A percentile compares a stretch with the other conserved stretches of the same genome.
Evolutionary conservation across 257 asterid genomes (phyloP).

Genomic region (Plectranthus barbatus): DNA sequence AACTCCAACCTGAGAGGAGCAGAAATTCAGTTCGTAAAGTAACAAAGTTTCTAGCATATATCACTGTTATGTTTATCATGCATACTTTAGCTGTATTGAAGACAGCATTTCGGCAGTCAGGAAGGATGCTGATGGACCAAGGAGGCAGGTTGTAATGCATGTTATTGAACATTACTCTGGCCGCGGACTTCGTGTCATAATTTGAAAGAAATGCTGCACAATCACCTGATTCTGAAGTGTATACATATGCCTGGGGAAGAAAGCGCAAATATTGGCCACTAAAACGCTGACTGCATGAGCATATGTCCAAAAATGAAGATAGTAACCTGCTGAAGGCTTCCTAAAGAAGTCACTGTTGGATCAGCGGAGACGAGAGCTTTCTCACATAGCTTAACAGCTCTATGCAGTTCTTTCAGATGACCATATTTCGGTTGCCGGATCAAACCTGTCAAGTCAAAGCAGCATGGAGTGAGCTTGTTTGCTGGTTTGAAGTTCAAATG

Average conservation of each 20-base stretch:
- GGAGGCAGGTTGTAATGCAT: slow-evolving; percentile 79
- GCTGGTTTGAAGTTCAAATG: neutral
- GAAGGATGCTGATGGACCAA: slow-evolving; percentile 96
- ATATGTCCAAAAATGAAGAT: neutral
- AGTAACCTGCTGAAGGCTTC: slow-evolving; percentile 30
- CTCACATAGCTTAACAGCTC: slow-evolving; percentile 79
- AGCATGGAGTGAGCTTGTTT: neutral
- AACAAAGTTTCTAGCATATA: neutral
- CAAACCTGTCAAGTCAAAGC: slow-evolving; percentile 41
- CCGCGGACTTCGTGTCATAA: slow-evolving; percentile 45
- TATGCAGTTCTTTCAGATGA: slow-evolving; percentile 83
- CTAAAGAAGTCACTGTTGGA: slow-evolving; percentile 73
- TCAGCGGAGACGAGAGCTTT: slow-evolving; percentile 67
- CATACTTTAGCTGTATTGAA: slow-evolving; percentile 92
- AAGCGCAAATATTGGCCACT: neutral
- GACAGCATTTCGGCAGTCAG: slow-evolving; percentile 83
- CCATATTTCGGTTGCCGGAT: slow-evolving; percentile 81
- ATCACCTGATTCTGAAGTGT: slow-evolving; percentile 52
- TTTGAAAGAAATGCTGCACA: slow-evolving; percentile 93
- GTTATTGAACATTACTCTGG: slow-evolving; percentile 75
- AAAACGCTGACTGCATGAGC: neutral
- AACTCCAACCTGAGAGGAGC: slow-evolving; percentile 63
- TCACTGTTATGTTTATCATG: neutral
- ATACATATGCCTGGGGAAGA: slow-evolving; percentile 63
- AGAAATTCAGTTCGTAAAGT: neutral